Percentiles rank a stretch among this genome's conserved stretches.
These are phyloP conservation scores for Halenospora varia DNA, from an alignment of 495 filamentous ascomycete species.

Conservation along the genomic window DNA sequence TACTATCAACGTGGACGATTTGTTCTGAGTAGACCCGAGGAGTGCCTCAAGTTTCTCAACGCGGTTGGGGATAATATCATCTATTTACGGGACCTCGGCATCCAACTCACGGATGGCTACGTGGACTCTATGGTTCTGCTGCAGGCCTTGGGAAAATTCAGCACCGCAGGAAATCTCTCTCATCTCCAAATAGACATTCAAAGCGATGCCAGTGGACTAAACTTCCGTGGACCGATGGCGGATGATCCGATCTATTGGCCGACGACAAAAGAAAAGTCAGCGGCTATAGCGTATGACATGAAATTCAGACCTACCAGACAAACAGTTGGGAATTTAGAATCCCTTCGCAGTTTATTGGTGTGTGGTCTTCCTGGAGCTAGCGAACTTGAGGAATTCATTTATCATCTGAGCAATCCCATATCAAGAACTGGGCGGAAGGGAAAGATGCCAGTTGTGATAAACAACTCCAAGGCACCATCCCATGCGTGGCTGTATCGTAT, in stretches of 20 bases:
- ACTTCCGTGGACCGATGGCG: too few species aligned
- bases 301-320: background rate
- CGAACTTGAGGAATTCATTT: background rate
- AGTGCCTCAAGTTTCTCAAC: background rate
- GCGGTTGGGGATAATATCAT: background rate
- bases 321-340: background rate
- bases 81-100: background rate
- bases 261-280: background rate
- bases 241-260: background rate
- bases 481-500: too few species aligned
- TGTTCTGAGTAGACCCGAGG: background rate
- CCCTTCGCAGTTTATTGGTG: background rate
- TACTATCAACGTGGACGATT: slow-evolving; percentile 6
- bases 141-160: background rate
- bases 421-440: background rate
- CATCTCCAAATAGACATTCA: background rate
- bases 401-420: background rate
- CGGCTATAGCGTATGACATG: background rate
- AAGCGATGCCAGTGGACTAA: too few species aligned
- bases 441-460: background rate
- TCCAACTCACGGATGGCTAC: background rate
- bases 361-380: background rate
- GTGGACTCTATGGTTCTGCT: background rate
- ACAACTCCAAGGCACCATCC: background rate
- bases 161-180: background rate